Conservation (phyloP, 208 protist species). For the Polymyxa betae region DNA sequence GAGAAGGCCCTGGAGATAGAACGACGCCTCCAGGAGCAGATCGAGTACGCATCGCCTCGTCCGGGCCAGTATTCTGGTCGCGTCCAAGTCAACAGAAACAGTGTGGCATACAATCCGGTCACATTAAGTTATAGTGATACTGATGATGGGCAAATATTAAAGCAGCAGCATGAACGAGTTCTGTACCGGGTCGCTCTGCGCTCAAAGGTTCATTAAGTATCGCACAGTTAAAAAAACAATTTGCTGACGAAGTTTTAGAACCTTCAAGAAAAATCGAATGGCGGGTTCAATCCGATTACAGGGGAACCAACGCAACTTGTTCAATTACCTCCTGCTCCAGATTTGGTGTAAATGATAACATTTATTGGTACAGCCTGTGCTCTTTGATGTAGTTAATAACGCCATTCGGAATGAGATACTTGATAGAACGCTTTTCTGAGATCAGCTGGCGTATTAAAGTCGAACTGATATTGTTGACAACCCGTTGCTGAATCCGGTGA, state of each 20-base stretch:
- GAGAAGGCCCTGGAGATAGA: not conserved
- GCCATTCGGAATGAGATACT: conserved; percentile 41
- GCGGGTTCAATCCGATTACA: conserved; percentile 32
- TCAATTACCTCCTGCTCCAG: not conserved
- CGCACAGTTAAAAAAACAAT: no score
- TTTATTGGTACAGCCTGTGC: conserved; percentile 49
- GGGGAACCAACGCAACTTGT: not conserved
- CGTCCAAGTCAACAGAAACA: not conserved
- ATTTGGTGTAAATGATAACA: not conserved
- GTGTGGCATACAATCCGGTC: conserved; percentile 43
- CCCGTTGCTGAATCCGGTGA: not conserved
- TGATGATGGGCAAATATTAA: not conserved
- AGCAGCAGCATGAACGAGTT: not conserved
- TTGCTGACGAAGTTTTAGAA: not conserved
- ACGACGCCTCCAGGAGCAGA: not conserved
- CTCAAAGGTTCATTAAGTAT: conserved; percentile 41
- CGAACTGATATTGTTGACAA: conserved; percentile 50
- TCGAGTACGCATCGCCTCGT: not conserved
- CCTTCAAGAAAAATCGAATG: conserved; percentile 37
- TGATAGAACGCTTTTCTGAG: not conserved
- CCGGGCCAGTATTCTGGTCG: not conserved
- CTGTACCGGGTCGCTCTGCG: conserved; percentile 22
- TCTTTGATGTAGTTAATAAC: conserved; percentile 22
- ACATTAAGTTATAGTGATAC: not conserved
- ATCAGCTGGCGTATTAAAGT: conserved; percentile 33